A percentile compares a stretch with the other conserved stretches of the same genome.
Evolutionary conservation across 805 yeast species (phyloP).

Genomic region (Sugiyamaella mastotermitis): DNA sequence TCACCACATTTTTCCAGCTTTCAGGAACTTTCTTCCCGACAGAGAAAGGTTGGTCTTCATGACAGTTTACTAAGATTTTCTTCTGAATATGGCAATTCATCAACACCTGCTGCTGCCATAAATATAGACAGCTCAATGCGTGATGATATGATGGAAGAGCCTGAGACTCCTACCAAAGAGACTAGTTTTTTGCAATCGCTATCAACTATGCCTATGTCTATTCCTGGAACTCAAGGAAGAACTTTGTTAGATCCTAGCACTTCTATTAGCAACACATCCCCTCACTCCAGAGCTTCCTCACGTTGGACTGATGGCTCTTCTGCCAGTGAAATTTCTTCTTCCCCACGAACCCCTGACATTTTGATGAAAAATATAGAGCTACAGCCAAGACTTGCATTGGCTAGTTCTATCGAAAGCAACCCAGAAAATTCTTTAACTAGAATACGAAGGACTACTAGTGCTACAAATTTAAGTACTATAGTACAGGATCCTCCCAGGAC

Average conservation of each 20-base stretch:
- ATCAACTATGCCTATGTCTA: too few species aligned
- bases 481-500: slow-evolving; percentile 16
- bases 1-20: neutral
- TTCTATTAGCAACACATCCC: neutral
- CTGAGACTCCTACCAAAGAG: slow-evolving; percentile 12
- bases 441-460: slow-evolving; percentile 4
- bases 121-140: slow-evolving; percentile 7
- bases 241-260: too few species aligned
- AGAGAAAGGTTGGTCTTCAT: slow-evolving; percentile 14
- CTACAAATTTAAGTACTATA: neutral
- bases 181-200: too few species aligned
- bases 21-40: neutral
- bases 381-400: too few species aligned
- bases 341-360: slow-evolving; percentile 23
- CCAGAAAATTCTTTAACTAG: slow-evolving; percentile 1
- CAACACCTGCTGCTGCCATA: slow-evolving; percentile 11
- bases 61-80: slow-evolving; percentile 17
- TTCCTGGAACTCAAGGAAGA: too few species aligned
- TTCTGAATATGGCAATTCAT: slow-evolving; percentile 14
- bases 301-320: slow-evolving; percentile 13
- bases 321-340: slow-evolving; percentile 14
- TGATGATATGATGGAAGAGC: slow-evolving; percentile 4
- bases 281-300: neutral
- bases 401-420: too few species aligned
- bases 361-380: too few species aligned